Evolutionary conservation across 352 stramenopile genomes (phyloP).

Genomic region (Pythium dissimile): DNA sequence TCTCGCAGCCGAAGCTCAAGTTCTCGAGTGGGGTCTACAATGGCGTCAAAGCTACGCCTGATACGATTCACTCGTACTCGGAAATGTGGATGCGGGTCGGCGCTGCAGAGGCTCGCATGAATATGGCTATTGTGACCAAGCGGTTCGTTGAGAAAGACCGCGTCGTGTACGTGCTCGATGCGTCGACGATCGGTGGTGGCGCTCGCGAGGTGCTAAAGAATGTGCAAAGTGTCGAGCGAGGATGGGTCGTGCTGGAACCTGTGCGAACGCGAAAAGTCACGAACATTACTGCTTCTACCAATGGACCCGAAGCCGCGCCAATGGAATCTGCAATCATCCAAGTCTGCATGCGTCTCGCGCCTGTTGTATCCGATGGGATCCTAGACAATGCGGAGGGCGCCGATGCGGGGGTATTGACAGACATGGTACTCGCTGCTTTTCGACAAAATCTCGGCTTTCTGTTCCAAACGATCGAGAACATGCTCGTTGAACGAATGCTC

Average conservation of each 20-base stretch:
- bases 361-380: constrained; percentile 19
- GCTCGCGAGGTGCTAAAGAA: constrained; percentile 30
- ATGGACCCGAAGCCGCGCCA: background rate
- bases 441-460: constrained; percentile 43
- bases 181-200: constrained; percentile 31
- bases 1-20: constrained; percentile 33
- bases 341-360: constrained; percentile 47
- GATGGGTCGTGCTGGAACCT: constrained; percentile 35
- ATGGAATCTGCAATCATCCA: constrained; percentile 41
- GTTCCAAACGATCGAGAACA: constrained; percentile 54
- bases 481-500: constrained; percentile 37
- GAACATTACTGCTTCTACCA: background rate
- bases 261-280: constrained; percentile 7
- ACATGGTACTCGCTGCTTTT: constrained; percentile 42
- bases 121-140: constrained; percentile 39
- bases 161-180: constrained; percentile 15
- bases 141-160: constrained; percentile 16
- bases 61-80: constrained; percentile 32
- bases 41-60: constrained; percentile 14
- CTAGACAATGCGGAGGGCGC: background rate
- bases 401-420: constrained; percentile 26
- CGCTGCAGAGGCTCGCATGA: constrained; percentile 21
- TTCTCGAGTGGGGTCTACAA: constrained; percentile 36
- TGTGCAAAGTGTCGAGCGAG: constrained; percentile 38
- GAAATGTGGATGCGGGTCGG: constrained; percentile 33